These are phyloP conservation scores for Chrysoporthe cubensis DNA, from an alignment of 2,329 filamentous ascomycete species.

Conservation along the genomic window DNA sequence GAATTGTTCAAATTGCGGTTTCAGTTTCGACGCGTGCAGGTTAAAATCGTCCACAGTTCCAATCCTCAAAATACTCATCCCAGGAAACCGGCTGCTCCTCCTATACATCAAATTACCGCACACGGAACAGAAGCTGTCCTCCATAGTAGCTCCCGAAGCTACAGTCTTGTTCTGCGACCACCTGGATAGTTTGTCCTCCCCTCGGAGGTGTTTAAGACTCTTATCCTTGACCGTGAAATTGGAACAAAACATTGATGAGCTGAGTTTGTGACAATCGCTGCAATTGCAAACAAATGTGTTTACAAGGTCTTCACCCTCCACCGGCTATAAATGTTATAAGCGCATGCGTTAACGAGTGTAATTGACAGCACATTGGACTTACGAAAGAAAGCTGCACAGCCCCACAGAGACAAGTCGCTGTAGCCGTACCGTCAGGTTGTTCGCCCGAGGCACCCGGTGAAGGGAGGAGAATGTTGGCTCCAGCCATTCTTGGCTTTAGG, in stretches of 20 bases:
- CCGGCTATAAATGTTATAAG: slow-evolving; percentile 41
- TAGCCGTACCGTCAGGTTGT: slow-evolving; percentile 32
- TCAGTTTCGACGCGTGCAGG: slow-evolving; percentile 60
- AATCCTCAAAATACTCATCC: slow-evolving; percentile 53
- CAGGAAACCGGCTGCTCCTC: slow-evolving; percentile 48
- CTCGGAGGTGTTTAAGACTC: slow-evolving; percentile 53
- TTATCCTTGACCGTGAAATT: slow-evolving; percentile 57
- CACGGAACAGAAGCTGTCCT: slow-evolving; percentile 62
- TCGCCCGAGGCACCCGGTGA: too few species aligned
- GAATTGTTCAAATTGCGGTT: slow-evolving; percentile 57
- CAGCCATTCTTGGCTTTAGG: too few species aligned
- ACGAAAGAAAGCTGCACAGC: slow-evolving; percentile 58
- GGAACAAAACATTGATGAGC: slow-evolving; percentile 64
- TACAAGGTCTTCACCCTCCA: slow-evolving; percentile 48
- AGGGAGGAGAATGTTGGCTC: too few species aligned
- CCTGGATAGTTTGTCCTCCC: slow-evolving; percentile 51
- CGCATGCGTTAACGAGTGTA: too few species aligned
- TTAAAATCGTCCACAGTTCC: slow-evolving; percentile 66
- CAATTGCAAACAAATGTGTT: slow-evolving; percentile 63
- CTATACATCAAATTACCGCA: slow-evolving; percentile 68
- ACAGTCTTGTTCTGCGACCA: slow-evolving; percentile 54
- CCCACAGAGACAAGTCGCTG: slow-evolving; percentile 63
- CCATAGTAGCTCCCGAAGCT: slow-evolving; percentile 54
- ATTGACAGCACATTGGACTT: slow-evolving; percentile 33
- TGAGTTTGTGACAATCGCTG: slow-evolving; percentile 64